Evolutionary conservation across 371 early-diverging fungal species (phyloP), one percentile per base, ranked within the genome.

Genomic region (Apophysomyces elegans): DNA sequence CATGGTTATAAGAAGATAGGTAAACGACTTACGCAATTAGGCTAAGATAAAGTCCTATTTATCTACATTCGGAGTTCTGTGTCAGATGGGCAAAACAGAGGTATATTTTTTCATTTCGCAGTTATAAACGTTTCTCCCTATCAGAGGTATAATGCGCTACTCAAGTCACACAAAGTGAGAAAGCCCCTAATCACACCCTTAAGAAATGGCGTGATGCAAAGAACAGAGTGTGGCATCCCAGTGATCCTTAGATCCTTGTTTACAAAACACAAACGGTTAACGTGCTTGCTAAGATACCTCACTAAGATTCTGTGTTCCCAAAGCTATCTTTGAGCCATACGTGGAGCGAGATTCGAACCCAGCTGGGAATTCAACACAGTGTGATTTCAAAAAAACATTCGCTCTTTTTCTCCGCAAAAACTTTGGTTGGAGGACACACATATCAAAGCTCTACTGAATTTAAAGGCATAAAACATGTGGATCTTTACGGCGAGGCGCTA

Each of bases 1-100:
- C 74, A 74, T 74, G 39, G 60, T 70, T 47, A 41, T 37, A 57
- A 46, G 46, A 58, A 41, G 45, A 37, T n/a, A 58, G 21, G 46
- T 16, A 46, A 60, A 21, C 12, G 36, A 61, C 32, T 26, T 26
- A 3, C 56, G 26, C 47, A 54, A 54, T 41, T 57, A 16, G 26
- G 13, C 36, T 8, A 50, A 50, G 21, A 50, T 18, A 7, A 26
- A 50, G 4, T 26, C 21, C 5, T 50, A 50, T 50, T 50, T 50
- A 50, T 50, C 54, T 26, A 7, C 54, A 21, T 21, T n/a, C 54
- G 54, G 54, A 50, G 54, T 50, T 50, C 21, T 7, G n/a, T n/a
- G 7, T 50, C 54, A 41, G 41, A 41, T 13, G 41, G 41, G 4
- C 41, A 41, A 41, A 41, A 41, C 54, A 21, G n/a, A 50, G 54